Evolutionary conservation across 2,329 filamentous ascomycete species (phyloP), one percentile per base, ranked within the genome.

Genomic region (Botrytis fabae): DNA sequence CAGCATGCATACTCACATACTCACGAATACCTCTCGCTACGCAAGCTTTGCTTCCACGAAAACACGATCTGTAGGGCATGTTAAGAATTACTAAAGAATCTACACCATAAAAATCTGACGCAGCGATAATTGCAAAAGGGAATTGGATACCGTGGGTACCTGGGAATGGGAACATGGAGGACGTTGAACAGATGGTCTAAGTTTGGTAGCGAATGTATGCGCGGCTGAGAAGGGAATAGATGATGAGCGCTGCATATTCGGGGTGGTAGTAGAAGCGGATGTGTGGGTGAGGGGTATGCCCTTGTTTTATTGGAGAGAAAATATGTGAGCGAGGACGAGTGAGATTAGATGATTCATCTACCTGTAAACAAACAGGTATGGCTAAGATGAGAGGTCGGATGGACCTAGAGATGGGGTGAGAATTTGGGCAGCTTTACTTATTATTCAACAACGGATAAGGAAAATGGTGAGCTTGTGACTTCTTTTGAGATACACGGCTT

Each of bases 151-250:
- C 42, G 28, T 35, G 60, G 25, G n/a, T 63, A 42, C 61, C 38
- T 46, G 61, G 61, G 40, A 44, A 32, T 63, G 40, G 40, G 22
- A 44, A 63, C 61, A 63, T 63, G 40, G n/a, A 63, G 32, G 40
- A 44, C 40, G 38, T 44, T 28, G 46, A 66, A 66, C 8, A 8
- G 22, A 4, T 66, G 32, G 32, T 40, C 22, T 22, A 35, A 66
- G 64, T 54, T 54, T 66, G 64, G 64, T 54, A 66, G 32, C 64
- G 46, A 63, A 28, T 66, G 46, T 40, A 66, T 66, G 64, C 25
- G 32, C 46, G n/a, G 64, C 64, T 66, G 46, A 48, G 32, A 66
- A 54, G 35, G 64, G 32, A 54, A 40, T 51, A 35, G 46, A 54
- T 54, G 16, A 54, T 54, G 46, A 40, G 25, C 38, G 61, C 20